Evolutionary conservation across 495 filamentous ascomycete genomes (phyloP).

Genomic region (Lindgomyces ingoldianus): DNA sequence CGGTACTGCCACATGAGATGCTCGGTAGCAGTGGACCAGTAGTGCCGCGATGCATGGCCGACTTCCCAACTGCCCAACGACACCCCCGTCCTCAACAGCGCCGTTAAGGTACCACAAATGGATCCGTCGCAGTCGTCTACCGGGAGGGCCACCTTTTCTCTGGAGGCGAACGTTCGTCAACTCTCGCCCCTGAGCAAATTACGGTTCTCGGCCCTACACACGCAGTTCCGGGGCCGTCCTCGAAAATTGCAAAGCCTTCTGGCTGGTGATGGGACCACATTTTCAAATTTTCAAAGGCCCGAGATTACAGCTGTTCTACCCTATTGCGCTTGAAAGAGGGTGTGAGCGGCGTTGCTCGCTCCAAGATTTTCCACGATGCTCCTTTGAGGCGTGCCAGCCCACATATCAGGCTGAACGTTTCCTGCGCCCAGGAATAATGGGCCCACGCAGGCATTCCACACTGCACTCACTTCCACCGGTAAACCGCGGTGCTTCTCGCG

Average conservation of each 20-base stretch:
- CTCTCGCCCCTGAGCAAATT: constrained; percentile 17
- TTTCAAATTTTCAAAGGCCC: background rate
- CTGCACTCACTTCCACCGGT: constrained; percentile 30
- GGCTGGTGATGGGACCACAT: background rate
- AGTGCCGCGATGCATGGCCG: constrained; percentile 31
- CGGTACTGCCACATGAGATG: constrained; percentile 34
- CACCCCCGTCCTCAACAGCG: constrained; percentile 1
- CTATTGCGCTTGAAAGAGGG: background rate
- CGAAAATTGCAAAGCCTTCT: constrained; percentile 1
- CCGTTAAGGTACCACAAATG: constrained; percentile 25
- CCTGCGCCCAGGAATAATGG: constrained; percentile 32
- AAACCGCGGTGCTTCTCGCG: constrained; percentile 22
- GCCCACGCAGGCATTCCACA: constrained; percentile 25
- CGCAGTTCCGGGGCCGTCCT: constrained; percentile 22
- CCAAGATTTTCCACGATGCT: background rate
- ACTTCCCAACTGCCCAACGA: constrained; percentile 9
- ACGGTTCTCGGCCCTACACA: constrained; percentile 17
- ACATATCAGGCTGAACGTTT: constrained; percentile 40
- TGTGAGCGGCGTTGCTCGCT: background rate
- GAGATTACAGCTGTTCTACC: constrained; percentile 5
- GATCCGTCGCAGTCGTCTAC: constrained; percentile 20
- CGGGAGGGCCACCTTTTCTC: constrained; percentile 5
- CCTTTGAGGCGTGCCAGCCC: constrained; percentile 10
- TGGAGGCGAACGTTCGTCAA: constrained; percentile 26
- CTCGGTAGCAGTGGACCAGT: constrained; percentile 34